Conservation (phyloP, 176 grass and related monocot species). For the Melocanna baccifera region DNA sequence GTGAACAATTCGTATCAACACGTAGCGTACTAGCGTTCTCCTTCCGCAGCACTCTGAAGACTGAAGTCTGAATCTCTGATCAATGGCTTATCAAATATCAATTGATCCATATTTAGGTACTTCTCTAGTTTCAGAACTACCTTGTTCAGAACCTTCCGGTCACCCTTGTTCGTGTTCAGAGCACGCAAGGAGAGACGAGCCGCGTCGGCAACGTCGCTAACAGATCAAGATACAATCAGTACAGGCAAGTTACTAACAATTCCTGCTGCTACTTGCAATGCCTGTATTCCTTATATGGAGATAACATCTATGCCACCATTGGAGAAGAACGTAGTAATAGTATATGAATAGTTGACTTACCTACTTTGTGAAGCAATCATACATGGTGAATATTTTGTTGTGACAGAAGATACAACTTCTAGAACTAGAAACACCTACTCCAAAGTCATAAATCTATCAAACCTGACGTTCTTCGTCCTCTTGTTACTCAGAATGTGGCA, state of each 20-base stretch:
- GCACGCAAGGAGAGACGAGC: background rate
- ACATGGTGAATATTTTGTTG: background rate
- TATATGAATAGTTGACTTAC: background rate
- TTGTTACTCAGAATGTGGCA: conserved; percentile 58
- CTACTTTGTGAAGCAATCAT: background rate
- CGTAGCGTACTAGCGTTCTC: too few species aligned
- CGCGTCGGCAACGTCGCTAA: background rate
- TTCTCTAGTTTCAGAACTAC: too few species aligned
- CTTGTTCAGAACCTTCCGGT: conserved; percentile 90
- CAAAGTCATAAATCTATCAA: background rate
- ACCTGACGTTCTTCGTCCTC: conserved; percentile 1
- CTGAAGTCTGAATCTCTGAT: too few species aligned
- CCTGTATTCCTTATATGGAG: background rate
- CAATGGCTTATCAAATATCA: too few species aligned
- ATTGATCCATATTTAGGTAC: too few species aligned
- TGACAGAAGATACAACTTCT: too few species aligned
- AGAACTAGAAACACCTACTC: background rate
- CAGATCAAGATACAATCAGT: conserved; percentile 21
- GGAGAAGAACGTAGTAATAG: background rate
- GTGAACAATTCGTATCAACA: too few species aligned
- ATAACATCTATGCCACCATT: background rate
- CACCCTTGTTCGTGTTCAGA: conserved; percentile 64
- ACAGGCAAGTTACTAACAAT: conserved; percentile 33
- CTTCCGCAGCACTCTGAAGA: too few species aligned
- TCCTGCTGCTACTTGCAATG: background rate